These are phyloP conservation scores for Populus simonii DNA, from an alignment of 345 rosid species.

Conservation along the genomic window DNA sequence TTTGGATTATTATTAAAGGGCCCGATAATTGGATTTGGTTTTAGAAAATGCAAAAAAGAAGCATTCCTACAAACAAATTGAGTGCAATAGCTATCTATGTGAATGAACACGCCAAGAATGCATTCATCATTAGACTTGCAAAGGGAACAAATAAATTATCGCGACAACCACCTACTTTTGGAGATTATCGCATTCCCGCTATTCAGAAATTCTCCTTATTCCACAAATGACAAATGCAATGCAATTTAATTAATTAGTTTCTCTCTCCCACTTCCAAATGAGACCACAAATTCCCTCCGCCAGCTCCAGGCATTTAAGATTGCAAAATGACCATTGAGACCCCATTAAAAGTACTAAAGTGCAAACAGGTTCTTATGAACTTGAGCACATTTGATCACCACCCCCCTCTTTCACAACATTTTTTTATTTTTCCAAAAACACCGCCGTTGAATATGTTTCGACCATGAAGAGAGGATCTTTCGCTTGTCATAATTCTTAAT, in stretches of 20 bases:
- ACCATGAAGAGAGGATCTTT: neutral
- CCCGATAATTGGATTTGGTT: neutral
- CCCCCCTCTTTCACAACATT: neutral
- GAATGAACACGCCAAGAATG: neutral
- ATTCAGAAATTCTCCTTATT: neutral
- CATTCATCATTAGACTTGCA: neutral
- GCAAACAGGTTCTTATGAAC: neutral
- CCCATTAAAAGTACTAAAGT: neutral
- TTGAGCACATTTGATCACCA: neutral
- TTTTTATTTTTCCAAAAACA: too few relatives aligned
- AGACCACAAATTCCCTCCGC: too few relatives aligned
- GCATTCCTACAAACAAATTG: slow-evolving; percentile 3
- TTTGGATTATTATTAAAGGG: neutral
- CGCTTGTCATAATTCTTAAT: neutral
- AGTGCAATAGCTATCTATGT: neutral
- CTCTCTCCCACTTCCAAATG: too few relatives aligned
- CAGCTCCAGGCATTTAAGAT: neutral
- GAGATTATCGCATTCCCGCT: too few relatives aligned
- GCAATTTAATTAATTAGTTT: too few relatives aligned
- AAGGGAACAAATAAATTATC: neutral
- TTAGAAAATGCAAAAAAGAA: slow-evolving; percentile 1
- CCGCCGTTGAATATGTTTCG: too few relatives aligned
- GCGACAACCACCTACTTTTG: neutral
- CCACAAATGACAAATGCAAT: neutral
- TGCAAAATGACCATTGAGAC: neutral